Percentiles rank a stretch among this genome's conserved stretches.
phyloP scores from a whole-genome alignment of 2,329 filamentous ascomycete species.

The Aspergillus japonicus region DNA sequence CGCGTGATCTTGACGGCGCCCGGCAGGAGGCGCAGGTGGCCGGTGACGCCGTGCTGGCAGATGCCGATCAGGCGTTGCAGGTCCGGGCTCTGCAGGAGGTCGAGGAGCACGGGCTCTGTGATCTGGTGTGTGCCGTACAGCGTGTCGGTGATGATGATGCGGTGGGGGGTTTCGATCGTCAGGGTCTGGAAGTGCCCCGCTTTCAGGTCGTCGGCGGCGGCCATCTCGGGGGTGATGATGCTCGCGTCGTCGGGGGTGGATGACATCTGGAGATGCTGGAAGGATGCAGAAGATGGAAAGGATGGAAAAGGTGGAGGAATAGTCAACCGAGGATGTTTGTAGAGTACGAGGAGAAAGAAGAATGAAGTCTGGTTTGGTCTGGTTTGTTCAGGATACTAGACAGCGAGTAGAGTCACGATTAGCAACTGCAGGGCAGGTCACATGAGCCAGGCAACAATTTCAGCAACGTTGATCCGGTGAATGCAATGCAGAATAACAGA shows the following conservation, averaged over 20 bases:
- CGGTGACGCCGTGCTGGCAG: conserved; percentile 40
- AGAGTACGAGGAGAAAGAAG: not conserved
- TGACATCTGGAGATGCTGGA: not conserved
- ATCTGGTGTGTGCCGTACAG: conserved; percentile 37
- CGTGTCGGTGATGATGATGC: conserved; percentile 32
- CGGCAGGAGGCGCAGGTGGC: conserved; percentile 35
- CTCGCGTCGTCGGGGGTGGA: not conserved
- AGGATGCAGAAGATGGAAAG: not conserved
- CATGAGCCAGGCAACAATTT: not conserved
- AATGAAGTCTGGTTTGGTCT: not conserved
- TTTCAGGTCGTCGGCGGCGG: not conserved
- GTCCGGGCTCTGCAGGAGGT: conserved; percentile 36
- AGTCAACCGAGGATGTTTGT: not conserved
- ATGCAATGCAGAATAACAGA: not conserved
- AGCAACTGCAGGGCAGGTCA: not conserved
- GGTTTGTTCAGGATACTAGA: not conserved
- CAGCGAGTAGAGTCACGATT: not conserved
- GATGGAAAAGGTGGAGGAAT: not conserved
- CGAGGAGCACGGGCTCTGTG: conserved; percentile 37
- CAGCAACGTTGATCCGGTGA: not conserved
- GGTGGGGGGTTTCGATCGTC: conserved; percentile 12
- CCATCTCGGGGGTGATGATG: not conserved
- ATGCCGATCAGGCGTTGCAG: conserved; percentile 37
- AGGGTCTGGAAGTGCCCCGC: conserved; percentile 22
- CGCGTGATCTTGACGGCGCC: conserved; percentile 32